Conservation (phyloP, 2,329 filamentous ascomycete genomes). For the Scedosporium aurantiacum region DNA sequence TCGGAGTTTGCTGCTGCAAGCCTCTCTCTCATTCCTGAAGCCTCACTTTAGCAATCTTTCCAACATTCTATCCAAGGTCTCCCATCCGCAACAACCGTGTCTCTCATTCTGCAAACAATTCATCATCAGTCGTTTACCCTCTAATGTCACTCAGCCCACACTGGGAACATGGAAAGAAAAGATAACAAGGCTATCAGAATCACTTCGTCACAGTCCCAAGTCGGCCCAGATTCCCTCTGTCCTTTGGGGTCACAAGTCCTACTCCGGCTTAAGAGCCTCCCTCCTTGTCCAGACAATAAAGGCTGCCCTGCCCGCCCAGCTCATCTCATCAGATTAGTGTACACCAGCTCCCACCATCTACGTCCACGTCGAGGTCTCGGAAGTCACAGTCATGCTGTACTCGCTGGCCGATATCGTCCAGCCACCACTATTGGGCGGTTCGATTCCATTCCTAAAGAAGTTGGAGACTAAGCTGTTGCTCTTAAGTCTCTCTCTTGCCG, state of each 20-base stretch:
- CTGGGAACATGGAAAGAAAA: background rate
- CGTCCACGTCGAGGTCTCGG: slow-evolving; percentile 10
- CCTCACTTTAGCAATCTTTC: background rate
- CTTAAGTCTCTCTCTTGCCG: slow-evolving; percentile 13
- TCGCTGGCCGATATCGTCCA: slow-evolving; percentile 15
- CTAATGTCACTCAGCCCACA: background rate
- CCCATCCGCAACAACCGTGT: too few species aligned
- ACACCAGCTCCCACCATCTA: slow-evolving; percentile 12
- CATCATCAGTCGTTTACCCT: background rate
- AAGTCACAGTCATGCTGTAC: slow-evolving; percentile 14
- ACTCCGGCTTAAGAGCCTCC: slow-evolving; percentile 5
- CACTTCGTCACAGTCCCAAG: slow-evolving; percentile 11
- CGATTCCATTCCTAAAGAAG: slow-evolving; percentile 6
- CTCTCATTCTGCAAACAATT: background rate
- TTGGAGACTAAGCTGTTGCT: slow-evolving; percentile 10
- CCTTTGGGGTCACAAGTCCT: slow-evolving; percentile 14
- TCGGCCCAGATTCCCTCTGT: slow-evolving; percentile 12
- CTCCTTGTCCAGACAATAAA: slow-evolving; percentile 9
- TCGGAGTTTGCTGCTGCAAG: background rate
- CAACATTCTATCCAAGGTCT: background rate
- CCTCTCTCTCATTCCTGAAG: background rate
- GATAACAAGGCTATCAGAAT: slow-evolving; percentile 3
- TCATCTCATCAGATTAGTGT: slow-evolving; percentile 10
- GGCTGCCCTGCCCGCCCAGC: slow-evolving; percentile 9
- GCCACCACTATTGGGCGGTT: slow-evolving; percentile 12